phyloP scores from a whole-genome alignment of 352 stramenopile species.

The Phytophthora brassicae region DNA sequence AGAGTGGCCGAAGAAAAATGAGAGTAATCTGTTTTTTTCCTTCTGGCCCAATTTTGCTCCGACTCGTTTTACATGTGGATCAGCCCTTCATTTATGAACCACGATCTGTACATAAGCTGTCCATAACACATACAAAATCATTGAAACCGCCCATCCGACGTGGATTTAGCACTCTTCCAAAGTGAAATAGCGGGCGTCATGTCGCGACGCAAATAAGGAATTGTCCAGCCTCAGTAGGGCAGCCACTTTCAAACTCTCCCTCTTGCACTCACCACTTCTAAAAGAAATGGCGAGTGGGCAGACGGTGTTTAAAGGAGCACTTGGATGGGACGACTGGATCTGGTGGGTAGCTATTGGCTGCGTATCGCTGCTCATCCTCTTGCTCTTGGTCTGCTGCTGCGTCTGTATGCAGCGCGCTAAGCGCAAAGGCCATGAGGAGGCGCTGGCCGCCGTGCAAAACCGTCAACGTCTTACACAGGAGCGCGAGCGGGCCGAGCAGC shows the following conservation, averaged over 20 bases:
- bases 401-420: slow-evolving; percentile 78
- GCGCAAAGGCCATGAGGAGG: slow-evolving; percentile 74
- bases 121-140: too few relatives aligned
- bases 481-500: slow-evolving; percentile 31
- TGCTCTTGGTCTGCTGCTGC: slow-evolving; percentile 74
- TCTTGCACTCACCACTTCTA: background rate
- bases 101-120: too few relatives aligned
- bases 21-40: too few relatives aligned
- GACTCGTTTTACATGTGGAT: too few relatives aligned
- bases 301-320: slow-evolving; percentile 70
- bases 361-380: slow-evolving; percentile 62
- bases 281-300: slow-evolving; percentile 38
- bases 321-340: slow-evolving; percentile 79
- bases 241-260: slow-evolving; percentile 1
- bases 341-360: slow-evolving; percentile 72
- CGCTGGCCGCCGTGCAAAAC: slow-evolving; percentile 55
- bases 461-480: slow-evolving; percentile 53
- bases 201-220: slow-evolving; percentile 9
- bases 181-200: slow-evolving; percentile 11
- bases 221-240: too few relatives aligned
- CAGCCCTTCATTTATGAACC: too few relatives aligned
- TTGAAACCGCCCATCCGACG: background rate
- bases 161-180: too few relatives aligned
- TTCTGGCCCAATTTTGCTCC: too few relatives aligned
- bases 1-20: too few relatives aligned